Percentiles rank a stretch among this genome's conserved stretches.
Conservation (phyloP, 495 filamentous ascomycete genomes). For the Tuber borchii region DNA sequence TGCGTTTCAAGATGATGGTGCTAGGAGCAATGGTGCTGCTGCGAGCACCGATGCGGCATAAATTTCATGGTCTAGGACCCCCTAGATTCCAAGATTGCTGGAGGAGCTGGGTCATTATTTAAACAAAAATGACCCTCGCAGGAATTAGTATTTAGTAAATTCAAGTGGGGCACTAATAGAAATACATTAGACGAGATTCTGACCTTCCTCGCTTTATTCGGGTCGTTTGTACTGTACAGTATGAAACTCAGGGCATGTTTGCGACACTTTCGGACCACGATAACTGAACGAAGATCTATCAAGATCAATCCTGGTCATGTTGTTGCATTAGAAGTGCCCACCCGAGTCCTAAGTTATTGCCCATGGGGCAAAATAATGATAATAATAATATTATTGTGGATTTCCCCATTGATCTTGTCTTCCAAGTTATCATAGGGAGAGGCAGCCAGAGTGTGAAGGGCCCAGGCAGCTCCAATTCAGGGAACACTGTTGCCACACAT, state of each 20-base stretch:
- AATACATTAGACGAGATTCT: neutral
- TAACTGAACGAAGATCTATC: neutral
- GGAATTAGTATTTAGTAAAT: neutral
- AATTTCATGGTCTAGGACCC: neutral
- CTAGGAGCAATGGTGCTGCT: neutral
- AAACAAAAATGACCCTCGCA: neutral
- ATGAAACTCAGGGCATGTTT: neutral
- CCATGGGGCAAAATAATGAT: neutral
- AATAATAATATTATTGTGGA: too few relatives aligned
- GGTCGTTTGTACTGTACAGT: neutral
- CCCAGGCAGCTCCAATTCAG: neutral
- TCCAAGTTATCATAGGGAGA: neutral
- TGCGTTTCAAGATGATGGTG: conserved; percentile 6
- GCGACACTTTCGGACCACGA: neutral
- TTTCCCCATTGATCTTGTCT: neutral
- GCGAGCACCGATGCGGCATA: neutral
- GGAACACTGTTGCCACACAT: neutral
- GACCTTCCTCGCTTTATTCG: neutral
- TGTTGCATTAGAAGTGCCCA: neutral
- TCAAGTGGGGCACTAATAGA: neutral
- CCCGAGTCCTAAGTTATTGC: neutral
- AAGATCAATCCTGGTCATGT: neutral
- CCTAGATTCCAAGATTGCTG: neutral
- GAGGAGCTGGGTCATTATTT: neutral
- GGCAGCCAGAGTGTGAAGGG: neutral